Conservation (phyloP, 805 yeast genomes). For the Kuraishia cidri region DNA sequence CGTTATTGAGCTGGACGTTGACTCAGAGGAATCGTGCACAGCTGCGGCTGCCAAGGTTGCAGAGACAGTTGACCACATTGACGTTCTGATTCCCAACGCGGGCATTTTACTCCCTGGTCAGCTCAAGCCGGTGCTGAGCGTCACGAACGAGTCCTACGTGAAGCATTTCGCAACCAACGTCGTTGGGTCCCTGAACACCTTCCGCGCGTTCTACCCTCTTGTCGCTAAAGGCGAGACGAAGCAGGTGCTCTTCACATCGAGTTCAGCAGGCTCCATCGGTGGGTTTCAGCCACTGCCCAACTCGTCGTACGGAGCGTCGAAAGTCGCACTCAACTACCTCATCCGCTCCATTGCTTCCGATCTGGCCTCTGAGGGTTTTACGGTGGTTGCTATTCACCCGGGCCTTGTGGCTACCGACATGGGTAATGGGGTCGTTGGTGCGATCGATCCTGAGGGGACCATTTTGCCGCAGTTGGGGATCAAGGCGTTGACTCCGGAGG, state of each 20-base stretch:
- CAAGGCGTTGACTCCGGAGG: neutral
- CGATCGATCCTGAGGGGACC: neutral
- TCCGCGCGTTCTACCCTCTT: slow-evolving; percentile 11
- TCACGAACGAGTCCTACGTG: neutral
- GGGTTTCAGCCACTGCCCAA: slow-evolving; percentile 8
- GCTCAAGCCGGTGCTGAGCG: no score
- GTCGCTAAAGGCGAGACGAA: slow-evolving; percentile 10
- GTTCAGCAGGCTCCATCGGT: slow-evolving; percentile 15
- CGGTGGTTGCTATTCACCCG: slow-evolving; percentile 25
- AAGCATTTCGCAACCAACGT: slow-evolving; percentile 12
- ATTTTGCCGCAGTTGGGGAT: no score
- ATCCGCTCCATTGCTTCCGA: slow-evolving; percentile 18
- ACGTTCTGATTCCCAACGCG: slow-evolving; percentile 1
- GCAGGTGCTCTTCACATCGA: slow-evolving; percentile 17
- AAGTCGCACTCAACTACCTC: slow-evolving; percentile 26
- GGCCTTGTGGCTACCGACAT: slow-evolving; percentile 27
- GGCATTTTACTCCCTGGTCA: no score
- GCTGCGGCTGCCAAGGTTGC: neutral
- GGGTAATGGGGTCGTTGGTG: slow-evolving; percentile 5
- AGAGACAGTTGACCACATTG: neutral
- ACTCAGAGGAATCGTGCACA: neutral
- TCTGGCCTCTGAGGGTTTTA: slow-evolving; percentile 13
- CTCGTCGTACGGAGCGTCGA: slow-evolving; percentile 27
- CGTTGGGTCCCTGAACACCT: slow-evolving; percentile 13
- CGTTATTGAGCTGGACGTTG: neutral